Percentiles rank a stretch among this genome's conserved stretches.
Conservation (phyloP, 2,329 filamentous ascomycete genomes). For the Bipolaris victoriae region DNA sequence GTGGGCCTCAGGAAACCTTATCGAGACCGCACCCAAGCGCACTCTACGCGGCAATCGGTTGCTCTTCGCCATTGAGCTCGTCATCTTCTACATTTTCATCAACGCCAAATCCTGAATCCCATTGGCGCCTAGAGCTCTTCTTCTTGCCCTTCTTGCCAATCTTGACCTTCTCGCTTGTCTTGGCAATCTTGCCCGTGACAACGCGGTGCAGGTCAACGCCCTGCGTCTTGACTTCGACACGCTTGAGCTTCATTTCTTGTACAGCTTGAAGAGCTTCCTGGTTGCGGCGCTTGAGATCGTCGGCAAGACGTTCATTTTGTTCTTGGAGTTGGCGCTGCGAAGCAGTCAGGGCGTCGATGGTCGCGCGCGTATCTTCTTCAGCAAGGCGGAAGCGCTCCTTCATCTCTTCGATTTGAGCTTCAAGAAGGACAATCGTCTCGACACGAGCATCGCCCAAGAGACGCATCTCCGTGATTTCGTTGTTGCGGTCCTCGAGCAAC, state of each 20-base stretch:
- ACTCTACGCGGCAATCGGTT: constrained; percentile 24
- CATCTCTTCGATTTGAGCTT: constrained; percentile 40
- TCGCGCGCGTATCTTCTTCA: constrained; percentile 37
- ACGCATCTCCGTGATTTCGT: constrained; percentile 44
- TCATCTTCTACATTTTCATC: constrained; percentile 29
- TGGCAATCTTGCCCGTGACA: constrained; percentile 37
- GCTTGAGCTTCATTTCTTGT: constrained; percentile 43
- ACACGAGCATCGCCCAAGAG: constrained; percentile 43
- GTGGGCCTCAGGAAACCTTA: neutral
- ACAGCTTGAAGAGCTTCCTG: constrained; percentile 38
- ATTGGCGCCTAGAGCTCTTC: constrained; percentile 35
- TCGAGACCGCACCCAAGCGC: neutral
- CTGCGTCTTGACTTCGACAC: constrained; percentile 38
- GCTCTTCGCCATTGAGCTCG: constrained; percentile 19
- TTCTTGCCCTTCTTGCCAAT: constrained; percentile 42
- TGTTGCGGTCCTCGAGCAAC: constrained; percentile 33
- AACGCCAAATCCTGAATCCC: constrained; percentile 45
- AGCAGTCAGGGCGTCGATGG: constrained; percentile 40
- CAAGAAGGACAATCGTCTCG: constrained; percentile 41
- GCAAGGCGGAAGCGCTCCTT: constrained; percentile 39
- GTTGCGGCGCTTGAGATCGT: constrained; percentile 36
- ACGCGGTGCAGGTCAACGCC: constrained; percentile 37
- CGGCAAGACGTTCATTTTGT: constrained; percentile 40
- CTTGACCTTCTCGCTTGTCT: constrained; percentile 42
- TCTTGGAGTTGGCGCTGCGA: constrained; percentile 37